Percentiles rank a stretch among this genome's conserved stretches.
Evolutionary conservation across 176 grass and related monocot species (phyloP).

Genomic region (Alloteropsis semialata): DNA sequence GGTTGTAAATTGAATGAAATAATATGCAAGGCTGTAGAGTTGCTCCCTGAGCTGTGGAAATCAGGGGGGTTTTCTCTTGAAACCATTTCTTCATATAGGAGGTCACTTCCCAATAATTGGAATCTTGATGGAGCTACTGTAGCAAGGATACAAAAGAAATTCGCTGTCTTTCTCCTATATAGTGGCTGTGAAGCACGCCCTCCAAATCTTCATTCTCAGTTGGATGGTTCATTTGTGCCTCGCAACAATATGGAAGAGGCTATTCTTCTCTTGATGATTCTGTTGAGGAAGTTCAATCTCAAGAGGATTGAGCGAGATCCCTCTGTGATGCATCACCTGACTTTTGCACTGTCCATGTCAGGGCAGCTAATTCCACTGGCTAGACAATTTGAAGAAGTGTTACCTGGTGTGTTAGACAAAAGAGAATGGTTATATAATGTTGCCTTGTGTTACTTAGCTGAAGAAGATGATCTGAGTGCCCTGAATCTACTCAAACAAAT

Average conservation of each 20-base stretch:
- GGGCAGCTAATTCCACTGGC: slow-evolving; percentile 64
- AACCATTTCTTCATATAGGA: slow-evolving; percentile 75
- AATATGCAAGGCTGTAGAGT: slow-evolving; percentile 84
- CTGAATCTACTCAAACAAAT: slow-evolving; percentile 69
- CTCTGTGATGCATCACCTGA: slow-evolving; percentile 76
- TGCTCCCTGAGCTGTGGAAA: slow-evolving; percentile 86
- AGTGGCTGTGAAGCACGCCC: slow-evolving; percentile 79
- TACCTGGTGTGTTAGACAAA: slow-evolving; percentile 62
- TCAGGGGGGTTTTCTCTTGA: slow-evolving; percentile 72
- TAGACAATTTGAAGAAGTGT: slow-evolving; percentile 71
- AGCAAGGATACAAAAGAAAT: slow-evolving; percentile 84
- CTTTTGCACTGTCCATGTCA: slow-evolving; percentile 83
- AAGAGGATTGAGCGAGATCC: slow-evolving; percentile 71
- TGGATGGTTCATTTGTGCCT: slow-evolving; percentile 86
- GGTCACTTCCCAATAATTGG: slow-evolving; percentile 81
- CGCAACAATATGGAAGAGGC: slow-evolving; percentile 94
- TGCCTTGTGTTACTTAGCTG: slow-evolving; percentile 86
- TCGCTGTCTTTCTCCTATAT: slow-evolving; percentile 87
- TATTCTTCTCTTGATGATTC: slow-evolving; percentile 87
- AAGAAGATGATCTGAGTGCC: slow-evolving; percentile 71
- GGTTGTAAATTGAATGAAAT: slow-evolving; percentile 86
- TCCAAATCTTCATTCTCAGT: slow-evolving; percentile 84
- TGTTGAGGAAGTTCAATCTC: slow-evolving; percentile 80
- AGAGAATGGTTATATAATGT: slow-evolving; percentile 76
- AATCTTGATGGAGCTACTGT: slow-evolving; percentile 68